Evolutionary conservation across 495 filamentous ascomycete genomes (phyloP).

Genomic region (Talaromyces adpressus): DNA sequence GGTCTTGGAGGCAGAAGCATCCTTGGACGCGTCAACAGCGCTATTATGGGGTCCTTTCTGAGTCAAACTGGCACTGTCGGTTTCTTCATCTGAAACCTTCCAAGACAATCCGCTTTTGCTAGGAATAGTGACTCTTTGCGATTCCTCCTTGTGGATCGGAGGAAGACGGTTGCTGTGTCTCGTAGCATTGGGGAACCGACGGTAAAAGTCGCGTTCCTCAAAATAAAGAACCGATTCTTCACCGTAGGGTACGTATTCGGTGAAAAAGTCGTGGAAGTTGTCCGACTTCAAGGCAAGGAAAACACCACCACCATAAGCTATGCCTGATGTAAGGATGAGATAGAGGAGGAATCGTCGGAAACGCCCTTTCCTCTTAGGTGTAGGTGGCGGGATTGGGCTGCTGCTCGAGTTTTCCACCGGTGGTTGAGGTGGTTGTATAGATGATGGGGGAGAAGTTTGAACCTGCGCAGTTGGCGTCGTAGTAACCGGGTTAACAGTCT

Average conservation of each 20-base stretch:
- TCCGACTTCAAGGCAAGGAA: conserved; percentile 89
- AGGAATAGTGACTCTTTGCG: conserved; percentile 73
- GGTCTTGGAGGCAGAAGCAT: conserved; percentile 23
- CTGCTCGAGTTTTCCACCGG: conserved; percentile 16
- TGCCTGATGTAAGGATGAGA: conserved; percentile 60
- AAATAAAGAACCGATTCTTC: conserved; percentile 96
- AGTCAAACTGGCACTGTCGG: conserved; percentile 33
- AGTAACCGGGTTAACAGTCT: conserved; percentile 54
- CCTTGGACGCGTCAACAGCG: conserved; percentile 23
- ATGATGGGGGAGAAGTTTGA: conserved; percentile 13
- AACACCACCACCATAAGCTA: conserved; percentile 81
- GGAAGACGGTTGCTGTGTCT: conserved; percentile 42
- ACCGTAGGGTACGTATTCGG: conserved; percentile 90
- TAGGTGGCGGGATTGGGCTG: conserved; percentile 34
- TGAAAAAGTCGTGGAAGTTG: conserved; percentile 99
- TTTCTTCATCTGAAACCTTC: conserved; percentile 58
- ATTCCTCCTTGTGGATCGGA: conserved; percentile 44
- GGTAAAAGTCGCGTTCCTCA: conserved; percentile 90
- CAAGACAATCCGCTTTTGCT: conserved; percentile 80
- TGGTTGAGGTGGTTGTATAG: conserved; percentile 16
- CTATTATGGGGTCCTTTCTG: conserved; percentile 44
- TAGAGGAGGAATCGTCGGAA: conserved; percentile 70
- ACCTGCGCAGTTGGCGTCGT: conserved; percentile 43
- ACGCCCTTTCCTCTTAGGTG: conserved; percentile 62
- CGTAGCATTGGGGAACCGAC: conserved; percentile 73